Conservation (phyloP, 2,329 filamentous ascomycete species). For the Aspergillus quadricinctus region DNA sequence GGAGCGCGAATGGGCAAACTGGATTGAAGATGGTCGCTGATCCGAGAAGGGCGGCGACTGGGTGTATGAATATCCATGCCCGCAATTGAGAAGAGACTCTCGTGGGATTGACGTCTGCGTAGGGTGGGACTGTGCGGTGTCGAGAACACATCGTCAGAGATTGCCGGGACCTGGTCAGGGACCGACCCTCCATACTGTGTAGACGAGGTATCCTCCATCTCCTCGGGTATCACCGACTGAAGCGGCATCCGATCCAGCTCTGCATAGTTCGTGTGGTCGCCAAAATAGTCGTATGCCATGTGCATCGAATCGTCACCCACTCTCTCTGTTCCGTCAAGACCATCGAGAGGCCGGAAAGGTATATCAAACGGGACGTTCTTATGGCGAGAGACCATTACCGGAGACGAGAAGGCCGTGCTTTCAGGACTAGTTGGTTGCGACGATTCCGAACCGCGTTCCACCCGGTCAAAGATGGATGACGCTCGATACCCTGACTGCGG, state of each 20-base stretch:
- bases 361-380: conserved; percentile 55
- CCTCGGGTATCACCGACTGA: conserved; percentile 37
- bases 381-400: conserved; percentile 60
- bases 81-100: conserved; percentile 81
- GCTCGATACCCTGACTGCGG: conserved; percentile 69
- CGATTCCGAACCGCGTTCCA: conserved; percentile 59
- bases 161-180: conserved; percentile 7
- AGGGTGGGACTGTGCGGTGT: conserved; percentile 42
- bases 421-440: conserved; percentile 78
- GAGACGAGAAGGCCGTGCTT: conserved; percentile 62
- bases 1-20: conserved; percentile 41
- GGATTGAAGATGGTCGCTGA: conserved; percentile 52
- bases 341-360: conserved; percentile 42
- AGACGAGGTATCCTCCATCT: conserved; percentile 29
- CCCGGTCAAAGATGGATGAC: conserved; percentile 73
- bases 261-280: conserved; percentile 17
- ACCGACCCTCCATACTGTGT: conserved; percentile 13
- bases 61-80: conserved; percentile 88
- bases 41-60: conserved; percentile 69
- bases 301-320: conserved; percentile 5
- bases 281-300: conserved; percentile 12
- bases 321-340: conserved; percentile 13
- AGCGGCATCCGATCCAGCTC: conserved; percentile 17
- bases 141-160: conserved; percentile 21
- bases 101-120: conserved; percentile 70